Base-by-base conservation (phyloP, 2,329 filamentous ascomycete species). In the Verticillium nonalfalfae region DNA sequence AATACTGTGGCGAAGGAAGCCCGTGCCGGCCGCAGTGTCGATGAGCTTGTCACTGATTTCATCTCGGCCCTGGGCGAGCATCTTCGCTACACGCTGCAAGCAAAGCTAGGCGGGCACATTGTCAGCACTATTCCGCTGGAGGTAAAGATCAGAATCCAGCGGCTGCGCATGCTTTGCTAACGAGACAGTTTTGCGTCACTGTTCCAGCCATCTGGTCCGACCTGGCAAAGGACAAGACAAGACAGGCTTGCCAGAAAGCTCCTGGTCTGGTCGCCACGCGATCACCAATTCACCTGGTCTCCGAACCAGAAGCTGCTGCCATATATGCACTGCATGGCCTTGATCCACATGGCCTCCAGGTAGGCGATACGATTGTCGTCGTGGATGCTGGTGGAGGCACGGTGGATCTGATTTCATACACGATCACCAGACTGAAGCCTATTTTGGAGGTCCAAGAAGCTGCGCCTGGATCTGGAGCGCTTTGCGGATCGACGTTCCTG, bases 181-280 rank as follows among this genome's bases (percentile, higher is more conserved):
- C 1, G 10, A 9, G 6, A 4, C 10, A 52, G 60, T 84, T 84
- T 61, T 77, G 85, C 55, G 71, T 86, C 21, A 85, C 84, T 0
- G 82, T 86, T 0, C 84, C 84, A 0, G 83, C 83, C 5, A 82
- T 86, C 7, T 86, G 84, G 84, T 82, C 79, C 40, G 81, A 84
- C 55, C 73, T 74, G 5, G 81, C 83, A 35, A 85, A 82, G 59
- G 75, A 81, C 52, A 77, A 77, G 39, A 85, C 81, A 1, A 72
- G 73, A 56, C 72, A 75, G 58, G 80, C 80, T 15, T 79, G 76
- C 52, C 72, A 76, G 40, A 73, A 72, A 15, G 73, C 78, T 26
- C 65, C 67, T 1, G 71, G 70, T 9, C 66, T 76, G 3, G 71
- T 68, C 4, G 62, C 67, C 2, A 64, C 68, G 57, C 68, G 68